Percentiles rank a stretch among this genome's conserved stretches.
Evolutionary conservation across 495 filamentous ascomycete species (phyloP).

Genomic region (Penicillium ucsense): DNA sequence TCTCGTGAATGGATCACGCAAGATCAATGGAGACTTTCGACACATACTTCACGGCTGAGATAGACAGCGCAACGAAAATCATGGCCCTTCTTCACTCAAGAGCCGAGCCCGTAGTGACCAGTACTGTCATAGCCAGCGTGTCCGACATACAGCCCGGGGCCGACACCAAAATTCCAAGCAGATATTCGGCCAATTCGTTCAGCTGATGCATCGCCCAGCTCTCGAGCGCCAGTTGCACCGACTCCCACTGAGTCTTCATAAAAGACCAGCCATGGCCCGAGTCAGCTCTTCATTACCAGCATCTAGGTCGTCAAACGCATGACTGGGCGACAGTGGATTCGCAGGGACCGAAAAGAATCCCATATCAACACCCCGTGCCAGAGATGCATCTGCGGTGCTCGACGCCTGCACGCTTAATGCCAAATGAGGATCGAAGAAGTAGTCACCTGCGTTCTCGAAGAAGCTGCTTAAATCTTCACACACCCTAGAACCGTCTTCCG

Average conservation of each 20-base stretch:
- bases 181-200: too few relatives aligned
- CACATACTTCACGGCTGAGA: too few relatives aligned
- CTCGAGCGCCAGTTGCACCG: too few relatives aligned
- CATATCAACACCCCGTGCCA: constrained; percentile 7
- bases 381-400: background rate
- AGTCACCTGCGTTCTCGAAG: constrained; percentile 33
- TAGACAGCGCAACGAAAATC: too few relatives aligned
- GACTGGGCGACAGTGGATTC: constrained; percentile 1
- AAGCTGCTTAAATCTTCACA: constrained; percentile 36
- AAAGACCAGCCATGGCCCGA: constrained; percentile 30
- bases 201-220: too few relatives aligned
- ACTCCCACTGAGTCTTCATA: constrained; percentile 3
- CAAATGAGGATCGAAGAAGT: constrained; percentile 25
- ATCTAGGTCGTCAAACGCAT: constrained; percentile 22
- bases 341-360: constrained; percentile 3
- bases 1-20: too few relatives aligned
- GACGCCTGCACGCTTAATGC: background rate
- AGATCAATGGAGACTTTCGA: too few relatives aligned
- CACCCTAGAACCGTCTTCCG: constrained; percentile 12
- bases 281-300: constrained; percentile 35
- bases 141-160: too few relatives aligned
- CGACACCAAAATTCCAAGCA: too few relatives aligned
- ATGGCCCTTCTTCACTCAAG: too few relatives aligned
- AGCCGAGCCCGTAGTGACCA: too few relatives aligned
- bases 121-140: too few relatives aligned